Percentiles rank a stretch among this genome's conserved stretches.
These are phyloP conservation scores for Bryum argenteum DNA, from an alignment of 225 moss, liverwort and hornwort species.

Conservation along the genomic window DNA sequence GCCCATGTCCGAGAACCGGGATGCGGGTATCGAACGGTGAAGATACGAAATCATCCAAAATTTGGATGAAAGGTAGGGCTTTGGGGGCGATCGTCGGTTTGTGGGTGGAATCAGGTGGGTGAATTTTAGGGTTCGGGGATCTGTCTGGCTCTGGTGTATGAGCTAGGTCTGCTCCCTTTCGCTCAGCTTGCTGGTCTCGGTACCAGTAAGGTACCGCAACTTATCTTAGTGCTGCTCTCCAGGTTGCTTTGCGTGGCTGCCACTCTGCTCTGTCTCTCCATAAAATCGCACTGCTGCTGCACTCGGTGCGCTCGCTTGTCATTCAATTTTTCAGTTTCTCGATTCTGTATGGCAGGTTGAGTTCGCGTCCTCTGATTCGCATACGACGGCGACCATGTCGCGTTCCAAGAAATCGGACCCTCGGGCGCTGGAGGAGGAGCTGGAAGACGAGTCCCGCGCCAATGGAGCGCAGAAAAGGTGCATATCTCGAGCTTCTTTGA, in stretches of 20 bases:
- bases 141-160: background rate
- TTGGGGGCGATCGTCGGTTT: background rate
- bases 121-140: conserved; percentile 21
- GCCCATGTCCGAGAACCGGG: too few relatives aligned
- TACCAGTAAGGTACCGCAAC: background rate
- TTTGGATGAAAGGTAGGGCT: background rate
- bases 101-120: conserved; percentile 1
- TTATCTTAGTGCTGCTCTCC: background rate
- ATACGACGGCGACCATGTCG: conserved; percentile 12
- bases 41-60: background rate
- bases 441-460: conserved; percentile 26
- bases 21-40: background rate
- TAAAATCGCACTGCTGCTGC: background rate
- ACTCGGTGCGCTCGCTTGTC: background rate
- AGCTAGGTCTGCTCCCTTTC: conserved; percentile 6
- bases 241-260: background rate
- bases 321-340: background rate
- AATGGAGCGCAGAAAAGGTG: conserved; percentile 24
- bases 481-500: conserved; percentile 5
- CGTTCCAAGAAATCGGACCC: conserved; percentile 11
- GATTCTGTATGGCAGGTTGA: conserved; percentile 10
- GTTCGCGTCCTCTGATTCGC: conserved; percentile 10
- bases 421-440: conserved; percentile 22
- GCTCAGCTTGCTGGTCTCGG: background rate
- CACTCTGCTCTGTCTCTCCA: background rate